Evolutionary conservation across 495 filamentous ascomycete species (phyloP).

Genomic region (Acidomyces sp.): DNA sequence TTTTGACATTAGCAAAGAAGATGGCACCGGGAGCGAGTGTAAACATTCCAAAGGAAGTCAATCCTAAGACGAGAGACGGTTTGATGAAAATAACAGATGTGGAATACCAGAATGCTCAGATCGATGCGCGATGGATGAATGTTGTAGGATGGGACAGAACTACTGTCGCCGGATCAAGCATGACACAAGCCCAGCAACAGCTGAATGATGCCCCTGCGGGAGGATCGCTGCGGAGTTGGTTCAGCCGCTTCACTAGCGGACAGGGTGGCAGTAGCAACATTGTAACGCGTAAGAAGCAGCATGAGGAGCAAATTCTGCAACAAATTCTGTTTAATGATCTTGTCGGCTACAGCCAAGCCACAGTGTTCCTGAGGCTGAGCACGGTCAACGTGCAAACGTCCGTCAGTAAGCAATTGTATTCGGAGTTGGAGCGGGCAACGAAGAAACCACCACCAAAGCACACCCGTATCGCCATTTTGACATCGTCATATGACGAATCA

Average conservation of each 20-base stretch:
- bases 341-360: slow-evolving; percentile 49
- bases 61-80: slow-evolving; percentile 65
- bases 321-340: slow-evolving; percentile 53
- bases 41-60: slow-evolving; percentile 64
- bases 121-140: slow-evolving; percentile 85
- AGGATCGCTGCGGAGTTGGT: slow-evolving; percentile 62
- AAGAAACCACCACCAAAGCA: slow-evolving; percentile 89
- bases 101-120: slow-evolving; percentile 68
- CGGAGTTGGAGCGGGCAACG: slow-evolving; percentile 88
- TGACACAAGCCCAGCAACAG: slow-evolving; percentile 14
- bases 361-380: slow-evolving; percentile 76
- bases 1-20: slow-evolving; percentile 70
- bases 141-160: slow-evolving; percentile 61
- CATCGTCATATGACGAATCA: slow-evolving; percentile 77
- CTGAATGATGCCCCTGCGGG: slow-evolving; percentile 26
- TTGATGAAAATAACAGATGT: slow-evolving; percentile 69
- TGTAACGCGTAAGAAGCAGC: slow-evolving; percentile 32
- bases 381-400: slow-evolving; percentile 68
- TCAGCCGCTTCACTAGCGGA: slow-evolving; percentile 55
- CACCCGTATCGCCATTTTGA: slow-evolving; percentile 73
- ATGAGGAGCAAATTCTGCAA: slow-evolving; percentile 40
- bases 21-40: slow-evolving; percentile 59
- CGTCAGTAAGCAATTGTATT: slow-evolving; percentile 50
- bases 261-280: slow-evolving; percentile 30
- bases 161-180: neutral